Conservation (phyloP, 495 filamentous ascomycete genomes). For the Xylaria scruposa region DNA sequence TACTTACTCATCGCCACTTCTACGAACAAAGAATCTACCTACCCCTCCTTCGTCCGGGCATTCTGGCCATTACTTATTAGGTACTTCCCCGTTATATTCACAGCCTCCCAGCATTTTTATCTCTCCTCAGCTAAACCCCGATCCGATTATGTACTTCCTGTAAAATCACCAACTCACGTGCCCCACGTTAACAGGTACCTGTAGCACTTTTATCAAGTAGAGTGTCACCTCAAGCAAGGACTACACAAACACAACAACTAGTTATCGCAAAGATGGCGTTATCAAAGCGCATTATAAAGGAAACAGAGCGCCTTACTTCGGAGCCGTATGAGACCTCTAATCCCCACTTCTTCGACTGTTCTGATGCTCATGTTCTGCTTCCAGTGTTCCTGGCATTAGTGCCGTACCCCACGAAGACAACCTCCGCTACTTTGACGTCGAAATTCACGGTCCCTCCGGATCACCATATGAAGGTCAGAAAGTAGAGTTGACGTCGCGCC, state of each 20-base stretch:
- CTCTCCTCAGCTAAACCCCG: not conserved
- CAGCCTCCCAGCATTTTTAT: not conserved
- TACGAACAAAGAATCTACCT: slow-evolving; percentile 2
- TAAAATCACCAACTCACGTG: not conserved
- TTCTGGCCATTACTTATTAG: not conserved
- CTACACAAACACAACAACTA: not conserved
- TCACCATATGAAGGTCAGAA: slow-evolving; percentile 87
- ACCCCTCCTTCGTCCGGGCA: slow-evolving; percentile 10
- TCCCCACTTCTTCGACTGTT: not conserved
- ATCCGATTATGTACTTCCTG: not conserved
- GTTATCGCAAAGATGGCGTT: slow-evolving; percentile 65
- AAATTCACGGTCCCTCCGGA: slow-evolving; percentile 90
- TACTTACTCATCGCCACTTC: not conserved
- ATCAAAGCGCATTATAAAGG: slow-evolving; percentile 96
- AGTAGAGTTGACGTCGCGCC: not conserved
- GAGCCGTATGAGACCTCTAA: slow-evolving; percentile 75
- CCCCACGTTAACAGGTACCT: not conserved
- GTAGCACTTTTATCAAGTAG: not conserved
- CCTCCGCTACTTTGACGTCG: slow-evolving; percentile 96
- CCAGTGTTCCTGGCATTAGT: slow-evolving; percentile 93
- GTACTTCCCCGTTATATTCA: not conserved
- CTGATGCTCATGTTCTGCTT: slow-evolving; percentile 24
- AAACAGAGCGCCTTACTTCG: slow-evolving; percentile 95
- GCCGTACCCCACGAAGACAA: slow-evolving; percentile 99
- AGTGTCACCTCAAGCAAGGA: not conserved